Percentiles rank a stretch among this genome's conserved stretches.
These are phyloP conservation scores for Neonectria magnoliae DNA, from an alignment of 2,329 filamentous ascomycete species.

Conservation along the genomic window DNA sequence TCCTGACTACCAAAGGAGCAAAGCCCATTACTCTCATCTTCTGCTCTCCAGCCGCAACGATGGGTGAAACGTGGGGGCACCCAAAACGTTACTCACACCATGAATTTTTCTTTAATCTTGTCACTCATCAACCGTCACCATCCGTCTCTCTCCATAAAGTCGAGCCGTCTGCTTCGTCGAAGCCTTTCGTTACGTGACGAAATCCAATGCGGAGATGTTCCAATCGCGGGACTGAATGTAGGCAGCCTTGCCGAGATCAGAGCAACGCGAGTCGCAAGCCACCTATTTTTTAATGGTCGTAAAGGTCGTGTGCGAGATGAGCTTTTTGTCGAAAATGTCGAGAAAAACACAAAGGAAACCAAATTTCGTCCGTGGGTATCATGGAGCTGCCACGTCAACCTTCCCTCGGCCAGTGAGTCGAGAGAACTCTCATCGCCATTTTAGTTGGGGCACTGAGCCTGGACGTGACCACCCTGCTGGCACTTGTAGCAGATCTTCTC, in stretches of 20 bases:
- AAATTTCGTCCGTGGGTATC: conserved; percentile 54
- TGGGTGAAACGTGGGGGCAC: conserved; percentile 19
- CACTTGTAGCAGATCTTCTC: conserved; percentile 99
- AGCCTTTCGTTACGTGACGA: conserved; percentile 41
- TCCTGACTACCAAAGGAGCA: conserved; percentile 51
- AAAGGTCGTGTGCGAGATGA: conserved; percentile 45
- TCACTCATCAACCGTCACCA: conserved; percentile 43
- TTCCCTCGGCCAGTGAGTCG: conserved; percentile 36
- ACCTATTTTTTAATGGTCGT: conserved; percentile 45
- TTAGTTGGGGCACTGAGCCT: conserved; percentile 88
- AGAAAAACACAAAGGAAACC: conserved; percentile 42
- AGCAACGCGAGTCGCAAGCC: conserved; percentile 44
- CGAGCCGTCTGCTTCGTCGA: conserved; percentile 39
- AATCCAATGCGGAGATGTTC: conserved; percentile 47
- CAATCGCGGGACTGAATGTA: conserved; percentile 39
- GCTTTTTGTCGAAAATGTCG: conserved; percentile 45
- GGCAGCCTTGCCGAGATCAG: conserved; percentile 38
- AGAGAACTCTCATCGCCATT: conserved; percentile 41
- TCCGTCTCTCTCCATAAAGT: conserved; percentile 41
- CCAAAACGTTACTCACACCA: conserved; percentile 37
- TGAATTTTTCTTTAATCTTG: conserved; percentile 35
- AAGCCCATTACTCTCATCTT: conserved; percentile 40
- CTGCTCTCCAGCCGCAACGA: conserved; percentile 29
- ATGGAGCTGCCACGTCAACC: conserved; percentile 55
- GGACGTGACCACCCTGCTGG: conserved; percentile 85